These are phyloP conservation scores for Myxozyma lipomycoides DNA, from an alignment of 805 yeast genomes.

Conservation along the genomic window DNA sequence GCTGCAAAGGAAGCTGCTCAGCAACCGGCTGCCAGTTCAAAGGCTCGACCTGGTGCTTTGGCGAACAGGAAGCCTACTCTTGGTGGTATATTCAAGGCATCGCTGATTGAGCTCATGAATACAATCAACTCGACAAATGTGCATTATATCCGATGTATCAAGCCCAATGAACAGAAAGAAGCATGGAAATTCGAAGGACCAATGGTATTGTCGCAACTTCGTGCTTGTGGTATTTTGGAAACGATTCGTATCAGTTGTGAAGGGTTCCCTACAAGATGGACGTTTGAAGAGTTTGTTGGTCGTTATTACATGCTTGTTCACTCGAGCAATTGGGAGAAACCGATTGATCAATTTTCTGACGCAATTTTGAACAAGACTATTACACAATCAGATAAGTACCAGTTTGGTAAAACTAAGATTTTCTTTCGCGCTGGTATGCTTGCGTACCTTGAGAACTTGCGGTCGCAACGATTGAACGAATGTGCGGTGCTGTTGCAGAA, in stretches of 20 bases:
- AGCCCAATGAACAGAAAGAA: conserved; percentile 88
- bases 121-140: conserved; percentile 93
- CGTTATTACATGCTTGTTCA: conserved; percentile 80
- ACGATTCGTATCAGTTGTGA: conserved; percentile 96
- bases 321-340: conserved; percentile 61
- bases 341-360: conserved; percentile 59
- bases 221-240: conserved; percentile 98
- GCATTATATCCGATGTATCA: conserved; percentile 94
- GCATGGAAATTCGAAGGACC: conserved; percentile 96
- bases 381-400: conserved; percentile 64
- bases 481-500: conserved; percentile 86
- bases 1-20: conserved; percentile 36
- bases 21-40: conserved; percentile 36
- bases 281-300: conserved; percentile 86
- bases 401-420: conserved; percentile 87
- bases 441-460: conserved; percentile 80
- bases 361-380: conserved; percentile 63
- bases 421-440: conserved; percentile 96
- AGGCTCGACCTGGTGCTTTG: conserved; percentile 42
- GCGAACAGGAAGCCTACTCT: conserved; percentile 78
- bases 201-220: conserved; percentile 89
- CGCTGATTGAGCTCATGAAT: conserved; percentile 85
- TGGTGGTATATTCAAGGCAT: conserved; percentile 89
- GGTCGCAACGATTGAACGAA: conserved; percentile 69
- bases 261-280: conserved; percentile 96